Base-by-base conservation (phyloP, 2,329 filamentous ascomycete genomes). In the Fusarium papillatum region DNA sequence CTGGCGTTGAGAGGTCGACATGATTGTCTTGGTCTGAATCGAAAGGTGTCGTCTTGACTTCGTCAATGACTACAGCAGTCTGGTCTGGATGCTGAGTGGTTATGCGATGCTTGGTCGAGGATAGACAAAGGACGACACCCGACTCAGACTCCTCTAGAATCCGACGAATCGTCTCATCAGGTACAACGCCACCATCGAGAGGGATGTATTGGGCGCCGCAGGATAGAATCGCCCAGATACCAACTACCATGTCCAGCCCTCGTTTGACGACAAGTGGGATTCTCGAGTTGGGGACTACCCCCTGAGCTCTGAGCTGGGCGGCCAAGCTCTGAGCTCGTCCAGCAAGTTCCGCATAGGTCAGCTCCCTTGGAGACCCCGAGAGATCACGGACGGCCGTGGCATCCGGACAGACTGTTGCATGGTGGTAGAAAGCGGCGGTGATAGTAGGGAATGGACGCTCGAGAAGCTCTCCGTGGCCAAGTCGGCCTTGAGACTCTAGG, bases 121-220 rank as follows among this genome's bases (percentile, higher is more conserved):
- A 73, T 11, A 90, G 80, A 76, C 88, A 91, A 7, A 91, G 80
- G 19, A 89, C 83, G 34, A 88, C 82, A 7, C 80, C 78, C 9
- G 86, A 83, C 16, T 81, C 80, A 4, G 88, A 86, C 74, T 91
- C 85, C 31, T 83, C 79, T 59, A 91, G 82, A 31, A 90, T 89
- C 68, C 88, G 86, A 29, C 82, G 81, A 31, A 92, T 83, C 4
- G 87, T 86, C 22, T 84, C 82, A 62, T 88, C 87, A 0, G 88
- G 84, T 13, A 88, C 86, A 38, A 90, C 84, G 8, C 88, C 87
- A 41, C 90, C 90, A 71, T 92, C 90, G 3, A 92, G 84, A 5
- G 90, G 90, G 7, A 91, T 85, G 77, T 92, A 92, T 74, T 92
- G 90, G 17, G 87, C 90, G 24, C 90, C 90, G 60, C 87, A 87